These are phyloP conservation scores for Meyerozyma sp. DNA, from an alignment of 1,139 yeast genomes.

Conservation along the genomic window DNA sequence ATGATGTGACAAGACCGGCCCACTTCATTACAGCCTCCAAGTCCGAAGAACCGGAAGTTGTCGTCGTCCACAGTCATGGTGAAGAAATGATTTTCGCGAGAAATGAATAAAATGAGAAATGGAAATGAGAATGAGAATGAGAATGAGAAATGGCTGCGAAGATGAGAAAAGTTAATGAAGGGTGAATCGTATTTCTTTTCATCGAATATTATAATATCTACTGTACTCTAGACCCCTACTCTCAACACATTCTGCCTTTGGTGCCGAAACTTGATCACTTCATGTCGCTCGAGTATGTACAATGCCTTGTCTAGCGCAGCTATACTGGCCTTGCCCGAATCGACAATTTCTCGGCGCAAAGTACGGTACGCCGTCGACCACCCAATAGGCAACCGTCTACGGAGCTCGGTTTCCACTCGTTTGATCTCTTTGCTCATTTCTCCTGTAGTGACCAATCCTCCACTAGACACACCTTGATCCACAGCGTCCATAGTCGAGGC, in stretches of 20 bases:
- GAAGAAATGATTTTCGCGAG: background rate
- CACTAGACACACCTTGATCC: constrained; percentile 63
- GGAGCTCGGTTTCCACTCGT: constrained; percentile 76
- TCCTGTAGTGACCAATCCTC: constrained; percentile 38
- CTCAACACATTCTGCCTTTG: constrained; percentile 85
- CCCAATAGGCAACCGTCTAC: constrained; percentile 91
- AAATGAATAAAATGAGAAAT: background rate
- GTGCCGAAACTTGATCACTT: constrained; percentile 78
- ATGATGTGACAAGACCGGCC: constrained; percentile 94
- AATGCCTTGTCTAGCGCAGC: constrained; percentile 83
- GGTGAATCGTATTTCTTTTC: too few species aligned
- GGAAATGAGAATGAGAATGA: too few species aligned
- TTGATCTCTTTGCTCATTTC: constrained; percentile 65
- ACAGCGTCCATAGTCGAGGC: constrained; percentile 99
- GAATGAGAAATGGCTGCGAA: too few species aligned
- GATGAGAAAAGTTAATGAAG: too few species aligned
- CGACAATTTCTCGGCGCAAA: constrained; percentile 78
- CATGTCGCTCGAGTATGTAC: constrained; percentile 78
- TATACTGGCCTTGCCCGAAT: constrained; percentile 57
- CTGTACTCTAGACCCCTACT: constrained; percentile 50
- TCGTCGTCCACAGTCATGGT: constrained; percentile 23
- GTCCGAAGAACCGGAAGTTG: constrained; percentile 70
- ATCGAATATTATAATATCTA: background rate
- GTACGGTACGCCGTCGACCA: constrained; percentile 93
- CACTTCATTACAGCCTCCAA: constrained; percentile 99